Percentiles rank a stretch among this genome's conserved stretches.
Conservation (phyloP, 106 monocot genomes). For the Alisma plantagoaquatica region DNA sequence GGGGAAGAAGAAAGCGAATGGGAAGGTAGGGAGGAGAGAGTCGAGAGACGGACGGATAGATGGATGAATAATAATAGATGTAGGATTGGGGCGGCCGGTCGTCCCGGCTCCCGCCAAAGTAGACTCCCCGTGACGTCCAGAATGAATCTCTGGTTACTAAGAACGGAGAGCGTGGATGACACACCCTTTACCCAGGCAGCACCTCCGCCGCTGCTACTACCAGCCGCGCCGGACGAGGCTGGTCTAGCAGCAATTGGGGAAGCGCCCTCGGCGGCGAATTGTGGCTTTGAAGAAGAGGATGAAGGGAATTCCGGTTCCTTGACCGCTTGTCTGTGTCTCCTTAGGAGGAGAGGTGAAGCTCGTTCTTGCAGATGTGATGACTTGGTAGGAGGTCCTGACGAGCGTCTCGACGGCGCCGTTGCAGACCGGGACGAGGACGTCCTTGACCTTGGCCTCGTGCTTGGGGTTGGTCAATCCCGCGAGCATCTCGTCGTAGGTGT, state of each 20-base stretch:
- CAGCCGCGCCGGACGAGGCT: neutral
- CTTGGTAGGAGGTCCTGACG: constrained; percentile 58
- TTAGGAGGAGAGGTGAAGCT: too few species aligned
- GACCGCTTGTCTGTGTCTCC: too few species aligned
- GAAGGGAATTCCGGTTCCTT: constrained; percentile 3
- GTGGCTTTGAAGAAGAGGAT: neutral
- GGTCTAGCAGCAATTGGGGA: neutral
- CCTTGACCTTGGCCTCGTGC: constrained; percentile 64
- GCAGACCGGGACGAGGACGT: constrained; percentile 49
- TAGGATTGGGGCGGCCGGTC: too few species aligned
- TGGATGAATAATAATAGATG: too few species aligned
- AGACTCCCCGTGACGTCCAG: too few species aligned
- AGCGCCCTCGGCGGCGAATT: neutral
- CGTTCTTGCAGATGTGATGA: too few species aligned
- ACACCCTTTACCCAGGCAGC: constrained; percentile 32
- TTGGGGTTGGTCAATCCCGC: constrained; percentile 61
- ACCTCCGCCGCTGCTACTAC: neutral
- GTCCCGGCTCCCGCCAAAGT: too few species aligned
- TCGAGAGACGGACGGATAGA: too few species aligned
- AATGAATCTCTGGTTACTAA: too few species aligned
- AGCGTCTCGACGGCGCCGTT: constrained; percentile 78
- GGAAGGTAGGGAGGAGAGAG: too few species aligned
- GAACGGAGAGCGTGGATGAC: constrained; percentile 48
- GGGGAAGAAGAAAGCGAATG: too few species aligned
- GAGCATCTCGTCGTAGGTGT: constrained; percentile 60